phyloP scores from a whole-genome alignment of 192 early-diverging fungal species.

The Umbelopsis vinacea region DNA sequence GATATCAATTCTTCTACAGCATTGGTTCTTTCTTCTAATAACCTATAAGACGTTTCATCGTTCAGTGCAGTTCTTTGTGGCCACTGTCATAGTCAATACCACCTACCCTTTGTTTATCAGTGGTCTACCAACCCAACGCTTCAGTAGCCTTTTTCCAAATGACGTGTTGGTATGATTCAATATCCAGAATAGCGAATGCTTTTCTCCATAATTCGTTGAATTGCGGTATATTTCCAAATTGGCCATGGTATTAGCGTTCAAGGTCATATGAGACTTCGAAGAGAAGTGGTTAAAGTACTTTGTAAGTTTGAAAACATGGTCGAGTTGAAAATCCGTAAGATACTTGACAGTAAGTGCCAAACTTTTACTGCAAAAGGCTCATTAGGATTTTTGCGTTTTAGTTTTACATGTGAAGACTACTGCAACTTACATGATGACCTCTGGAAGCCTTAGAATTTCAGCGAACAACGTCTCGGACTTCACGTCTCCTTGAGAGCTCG shows the following conservation, averaged over 20 bases:
- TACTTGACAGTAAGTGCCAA: constrained; percentile 64
- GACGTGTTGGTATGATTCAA: constrained; percentile 70
- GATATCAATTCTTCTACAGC: constrained; percentile 65
- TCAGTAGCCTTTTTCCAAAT: constrained; percentile 68
- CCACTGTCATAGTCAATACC: neutral
- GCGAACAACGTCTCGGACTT: constrained; percentile 29
- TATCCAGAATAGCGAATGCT: constrained; percentile 59
- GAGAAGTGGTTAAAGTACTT: constrained; percentile 65
- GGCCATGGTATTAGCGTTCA: constrained; percentile 67
- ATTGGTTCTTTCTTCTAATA: constrained; percentile 58
- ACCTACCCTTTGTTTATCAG: constrained; percentile 54
- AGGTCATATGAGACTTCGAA: constrained; percentile 60
- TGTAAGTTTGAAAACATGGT: constrained; percentile 56
- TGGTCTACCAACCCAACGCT: constrained; percentile 72
- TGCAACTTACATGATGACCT: constrained; percentile 29
- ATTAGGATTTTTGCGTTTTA: neutral
- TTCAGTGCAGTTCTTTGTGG: too few relatives aligned
- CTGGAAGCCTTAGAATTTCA: constrained; percentile 31
- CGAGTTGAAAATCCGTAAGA: constrained; percentile 65
- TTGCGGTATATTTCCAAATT: constrained; percentile 71
- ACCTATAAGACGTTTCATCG: neutral
- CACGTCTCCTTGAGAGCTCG: constrained; percentile 33
- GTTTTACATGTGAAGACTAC: neutral
- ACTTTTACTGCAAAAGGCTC: constrained; percentile 23
- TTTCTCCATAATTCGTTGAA: constrained; percentile 44